Conservation (phyloP, 1,139 yeast genomes). For the Wickerhamomyces sp. region DNA sequence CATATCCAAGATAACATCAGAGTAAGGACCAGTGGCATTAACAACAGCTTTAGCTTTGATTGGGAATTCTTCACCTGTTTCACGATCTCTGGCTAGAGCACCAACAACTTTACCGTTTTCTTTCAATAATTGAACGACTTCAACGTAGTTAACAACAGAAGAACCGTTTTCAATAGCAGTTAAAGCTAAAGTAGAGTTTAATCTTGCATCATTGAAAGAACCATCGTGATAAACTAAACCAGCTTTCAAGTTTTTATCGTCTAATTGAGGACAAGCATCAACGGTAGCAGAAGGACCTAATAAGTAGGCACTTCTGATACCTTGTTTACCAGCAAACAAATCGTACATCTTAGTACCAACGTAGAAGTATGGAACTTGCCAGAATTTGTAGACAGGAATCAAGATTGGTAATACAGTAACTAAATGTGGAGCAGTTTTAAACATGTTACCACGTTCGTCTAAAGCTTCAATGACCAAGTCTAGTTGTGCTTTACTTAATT, state of each 20-base stretch:
- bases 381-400: slow-evolving; percentile 92
- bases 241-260: slow-evolving; percentile 75
- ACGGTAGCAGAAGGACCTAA: slow-evolving; percentile 64
- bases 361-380: slow-evolving; percentile 95
- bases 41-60: slow-evolving; percentile 73
- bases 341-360: slow-evolving; percentile 92
- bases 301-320: slow-evolving; percentile 74
- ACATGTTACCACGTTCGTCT: slow-evolving; percentile 84
- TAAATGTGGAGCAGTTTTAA: slow-evolving; percentile 91
- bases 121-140: slow-evolving; percentile 70
- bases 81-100: slow-evolving; percentile 70
- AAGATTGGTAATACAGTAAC: slow-evolving; percentile 84
- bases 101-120: slow-evolving; percentile 58
- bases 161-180: slow-evolving; percentile 90
- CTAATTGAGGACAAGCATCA: slow-evolving; percentile 85
- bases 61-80: slow-evolving; percentile 57
- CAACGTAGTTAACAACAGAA: slow-evolving; percentile 81
- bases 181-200: slow-evolving; percentile 81
- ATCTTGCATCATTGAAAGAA: slow-evolving; percentile 86
- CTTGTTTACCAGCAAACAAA: slow-evolving; percentile 86
- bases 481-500: slow-evolving; percentile 82
- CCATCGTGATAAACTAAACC: slow-evolving; percentile 95
- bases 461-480: slow-evolving; percentile 92
- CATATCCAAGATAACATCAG: slow-evolving; percentile 82
- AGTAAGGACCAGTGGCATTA: slow-evolving; percentile 93